phyloP scores from a whole-genome alignment of 257 asterid genomes.

The Thymus quinquecostatus region DNA sequence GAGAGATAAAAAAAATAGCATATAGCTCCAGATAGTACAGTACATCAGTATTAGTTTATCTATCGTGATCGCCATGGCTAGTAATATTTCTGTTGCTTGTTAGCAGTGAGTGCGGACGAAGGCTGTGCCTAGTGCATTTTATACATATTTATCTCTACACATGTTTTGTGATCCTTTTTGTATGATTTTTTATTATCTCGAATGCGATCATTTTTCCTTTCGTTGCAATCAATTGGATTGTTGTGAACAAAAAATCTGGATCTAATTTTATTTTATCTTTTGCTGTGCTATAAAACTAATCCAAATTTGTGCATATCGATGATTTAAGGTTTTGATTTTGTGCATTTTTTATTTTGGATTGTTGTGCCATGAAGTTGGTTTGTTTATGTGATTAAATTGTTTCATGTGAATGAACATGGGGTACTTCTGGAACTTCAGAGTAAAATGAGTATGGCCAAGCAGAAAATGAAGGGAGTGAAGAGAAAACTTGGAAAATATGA shows the following conservation, averaged over 20 bases:
- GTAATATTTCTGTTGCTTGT: not conserved
- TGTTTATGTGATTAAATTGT: slow-evolving; percentile 7
- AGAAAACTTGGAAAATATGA: slow-evolving; percentile 86
- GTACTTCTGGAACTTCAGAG: slow-evolving; percentile 15
- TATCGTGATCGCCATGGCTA: not conserved
- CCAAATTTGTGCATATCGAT: not conserved
- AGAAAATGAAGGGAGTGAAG: slow-evolving; percentile 57
- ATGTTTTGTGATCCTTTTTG: slow-evolving; percentile 8
- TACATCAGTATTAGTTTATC: slow-evolving; percentile 13
- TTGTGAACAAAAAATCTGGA: not conserved
- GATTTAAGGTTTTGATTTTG: slow-evolving; percentile 14
- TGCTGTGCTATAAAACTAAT: not conserved
- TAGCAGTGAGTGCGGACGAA: slow-evolving; percentile 11
- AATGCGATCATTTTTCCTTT: not conserved
- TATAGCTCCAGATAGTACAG: slow-evolving; percentile 23
- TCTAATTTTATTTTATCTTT: not conserved
- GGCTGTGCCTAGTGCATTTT: not conserved
- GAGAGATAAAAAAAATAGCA: slow-evolving; percentile 19
- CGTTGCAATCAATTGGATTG: slow-evolving; percentile 26
- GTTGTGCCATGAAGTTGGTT: slow-evolving; percentile 16
- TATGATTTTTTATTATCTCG: too few relatives aligned
- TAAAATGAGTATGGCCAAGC: slow-evolving; percentile 43
- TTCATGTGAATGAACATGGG: slow-evolving; percentile 13
- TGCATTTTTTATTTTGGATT: slow-evolving; percentile 15
- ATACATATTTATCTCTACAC: not conserved